Evolutionary conservation across 2,329 filamentous ascomycete genomes (phyloP).

Genomic region (Phialophora tarda): DNA sequence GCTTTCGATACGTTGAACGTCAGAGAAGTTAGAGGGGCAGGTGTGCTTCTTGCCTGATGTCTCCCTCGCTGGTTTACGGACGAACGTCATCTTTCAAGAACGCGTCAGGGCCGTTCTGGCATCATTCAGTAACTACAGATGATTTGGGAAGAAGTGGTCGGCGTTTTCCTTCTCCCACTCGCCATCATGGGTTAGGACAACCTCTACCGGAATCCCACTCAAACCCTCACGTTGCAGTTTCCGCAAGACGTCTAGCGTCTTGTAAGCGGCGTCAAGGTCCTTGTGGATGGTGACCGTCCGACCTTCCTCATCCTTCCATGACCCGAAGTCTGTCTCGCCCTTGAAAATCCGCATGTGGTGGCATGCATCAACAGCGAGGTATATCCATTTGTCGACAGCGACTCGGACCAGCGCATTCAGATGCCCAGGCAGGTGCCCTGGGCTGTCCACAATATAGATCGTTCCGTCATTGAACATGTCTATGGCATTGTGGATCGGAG

Average conservation of each 20-base stretch:
- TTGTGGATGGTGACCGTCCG: slow-evolving; percentile 57
- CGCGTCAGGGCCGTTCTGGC: not conserved
- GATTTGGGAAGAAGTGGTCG: slow-evolving; percentile 24
- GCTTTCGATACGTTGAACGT: not conserved
- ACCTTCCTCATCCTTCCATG: slow-evolving; percentile 55
- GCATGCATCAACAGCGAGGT: slow-evolving; percentile 60
- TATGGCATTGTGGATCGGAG: slow-evolving; percentile 51
- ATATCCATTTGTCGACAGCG: slow-evolving; percentile 51
- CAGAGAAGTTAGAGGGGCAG: not conserved
- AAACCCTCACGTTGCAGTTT: slow-evolving; percentile 16
- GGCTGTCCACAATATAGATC: slow-evolving; percentile 40
- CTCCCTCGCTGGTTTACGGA: not conserved
- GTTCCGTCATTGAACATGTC: slow-evolving; percentile 47
- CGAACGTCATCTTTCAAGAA: not conserved
- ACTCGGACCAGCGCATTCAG: slow-evolving; percentile 41
- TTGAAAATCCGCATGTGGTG: slow-evolving; percentile 59
- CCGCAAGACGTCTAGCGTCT: slow-evolving; percentile 51
- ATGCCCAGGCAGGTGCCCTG: slow-evolving; percentile 42
- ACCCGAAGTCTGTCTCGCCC: slow-evolving; percentile 58
- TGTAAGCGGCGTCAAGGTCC: slow-evolving; percentile 51
- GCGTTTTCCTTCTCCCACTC: slow-evolving; percentile 27
- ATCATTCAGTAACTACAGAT: slow-evolving; percentile 9
- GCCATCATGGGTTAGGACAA: slow-evolving; percentile 32
- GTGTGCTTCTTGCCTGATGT: not conserved
- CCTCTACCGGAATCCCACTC: slow-evolving; percentile 22